Evolutionary conservation across 352 stramenopile genomes (phyloP).

Genomic region (Phytophthora capsici): DNA sequence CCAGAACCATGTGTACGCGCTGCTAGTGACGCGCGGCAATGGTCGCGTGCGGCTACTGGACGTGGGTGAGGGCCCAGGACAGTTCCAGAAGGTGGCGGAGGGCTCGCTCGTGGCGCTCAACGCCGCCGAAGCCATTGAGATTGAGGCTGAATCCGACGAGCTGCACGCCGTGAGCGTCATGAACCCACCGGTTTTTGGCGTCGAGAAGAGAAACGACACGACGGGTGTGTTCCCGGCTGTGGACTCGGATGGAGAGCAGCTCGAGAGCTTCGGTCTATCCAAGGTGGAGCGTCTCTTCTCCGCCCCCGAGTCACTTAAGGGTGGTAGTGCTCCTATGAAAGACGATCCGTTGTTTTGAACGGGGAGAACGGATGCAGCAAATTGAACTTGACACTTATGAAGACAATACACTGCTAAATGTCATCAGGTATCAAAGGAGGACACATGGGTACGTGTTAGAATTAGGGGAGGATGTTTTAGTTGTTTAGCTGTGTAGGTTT

Average conservation of each 20-base stretch:
- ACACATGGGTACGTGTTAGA: conserved; percentile 10
- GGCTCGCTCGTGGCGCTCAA: conserved; percentile 71
- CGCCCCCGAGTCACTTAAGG: conserved; percentile 76
- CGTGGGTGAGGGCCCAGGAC: conserved; percentile 37
- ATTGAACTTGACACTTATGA: conserved; percentile 5
- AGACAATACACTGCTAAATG: conserved; percentile 21
- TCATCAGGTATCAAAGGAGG: not conserved
- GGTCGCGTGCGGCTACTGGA: conserved; percentile 65
- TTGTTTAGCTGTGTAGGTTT: not conserved
- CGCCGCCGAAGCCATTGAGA: conserved; percentile 56
- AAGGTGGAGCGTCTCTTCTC: conserved; percentile 70
- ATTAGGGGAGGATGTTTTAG: not conserved
- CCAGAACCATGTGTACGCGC: conserved; percentile 78
- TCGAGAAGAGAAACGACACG: conserved; percentile 48
- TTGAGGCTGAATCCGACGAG: conserved; percentile 66
- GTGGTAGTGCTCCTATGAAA: conserved; percentile 79
- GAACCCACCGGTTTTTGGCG: conserved; percentile 75
- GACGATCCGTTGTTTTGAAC: conserved; percentile 82
- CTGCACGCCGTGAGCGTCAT: conserved; percentile 83
- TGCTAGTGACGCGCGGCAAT: conserved; percentile 68
- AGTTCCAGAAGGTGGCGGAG: conserved; percentile 47
- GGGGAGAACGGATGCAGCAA: not conserved
- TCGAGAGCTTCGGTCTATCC: conserved; percentile 59
- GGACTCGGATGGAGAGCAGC: conserved; percentile 67
- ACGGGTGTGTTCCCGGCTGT: conserved; percentile 77